phyloP scores from a whole-genome alignment of 257 asterid species.

The Scutellaria baicalensis region DNA sequence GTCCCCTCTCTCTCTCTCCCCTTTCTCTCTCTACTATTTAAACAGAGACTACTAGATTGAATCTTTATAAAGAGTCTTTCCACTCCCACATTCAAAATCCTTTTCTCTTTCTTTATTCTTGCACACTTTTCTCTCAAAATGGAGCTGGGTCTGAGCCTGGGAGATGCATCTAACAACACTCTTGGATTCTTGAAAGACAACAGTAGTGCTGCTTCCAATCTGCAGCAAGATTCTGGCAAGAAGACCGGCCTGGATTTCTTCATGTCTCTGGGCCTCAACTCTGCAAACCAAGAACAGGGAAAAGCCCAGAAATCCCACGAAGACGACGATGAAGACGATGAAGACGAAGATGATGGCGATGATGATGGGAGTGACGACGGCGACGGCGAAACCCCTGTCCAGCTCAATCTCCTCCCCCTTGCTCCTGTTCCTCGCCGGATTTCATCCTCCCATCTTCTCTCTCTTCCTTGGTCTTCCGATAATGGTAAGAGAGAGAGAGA shows the following conservation, averaged over 20 bases:
- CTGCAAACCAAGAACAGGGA: constrained; percentile 15
- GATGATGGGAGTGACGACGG: constrained; percentile 20
- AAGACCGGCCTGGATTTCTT: constrained; percentile 29
- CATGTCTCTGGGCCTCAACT: constrained; percentile 45
- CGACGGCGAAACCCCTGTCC: constrained; percentile 28
- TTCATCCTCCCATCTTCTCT: constrained; percentile 19
- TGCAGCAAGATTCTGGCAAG: neutral
- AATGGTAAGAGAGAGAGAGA: constrained; percentile 28
- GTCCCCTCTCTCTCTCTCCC: constrained; percentile 3
- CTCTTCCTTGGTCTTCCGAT: constrained; percentile 60
- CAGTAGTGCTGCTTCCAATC: neutral
- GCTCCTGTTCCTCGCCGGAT: constrained; percentile 42
- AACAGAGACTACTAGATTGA: constrained; percentile 29
- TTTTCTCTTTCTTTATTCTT: neutral
- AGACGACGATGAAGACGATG: constrained; percentile 13
- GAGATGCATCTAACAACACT: constrained; percentile 41
- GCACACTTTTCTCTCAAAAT: constrained; percentile 12
- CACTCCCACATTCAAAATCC: constrained; percentile 19
- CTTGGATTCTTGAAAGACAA: constrained; percentile 16
- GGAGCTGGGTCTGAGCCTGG: constrained; percentile 76
- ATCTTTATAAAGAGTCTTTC: constrained; percentile 52
- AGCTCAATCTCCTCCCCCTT: constrained; percentile 56
- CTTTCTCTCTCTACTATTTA: constrained; percentile 2
- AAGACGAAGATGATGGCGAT: constrained; percentile 17
- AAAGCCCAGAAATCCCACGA: constrained; percentile 9